Conservation (phyloP, 345 rosid genomes). For the Nephelium lappaceum region DNA sequence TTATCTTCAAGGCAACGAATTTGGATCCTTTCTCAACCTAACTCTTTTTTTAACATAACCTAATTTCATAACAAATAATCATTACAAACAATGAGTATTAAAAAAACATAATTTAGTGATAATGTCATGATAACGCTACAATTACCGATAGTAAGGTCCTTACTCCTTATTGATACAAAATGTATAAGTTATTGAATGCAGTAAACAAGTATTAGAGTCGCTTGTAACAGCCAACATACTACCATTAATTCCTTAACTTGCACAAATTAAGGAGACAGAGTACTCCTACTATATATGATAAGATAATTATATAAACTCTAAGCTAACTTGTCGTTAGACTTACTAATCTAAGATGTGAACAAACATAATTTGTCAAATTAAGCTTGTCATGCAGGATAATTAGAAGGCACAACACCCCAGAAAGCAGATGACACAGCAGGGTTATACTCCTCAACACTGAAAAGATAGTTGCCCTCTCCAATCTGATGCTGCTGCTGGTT, state of each 20-base stretch:
- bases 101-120: background rate
- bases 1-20: no score
- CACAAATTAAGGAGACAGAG: background rate
- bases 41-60: no score
- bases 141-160: background rate
- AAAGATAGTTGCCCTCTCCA: constrained; percentile 39
- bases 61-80: no score
- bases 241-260: background rate
- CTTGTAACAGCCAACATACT: background rate
- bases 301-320: background rate
- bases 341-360: background rate
- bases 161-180: background rate
- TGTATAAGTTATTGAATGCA: background rate
- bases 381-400: constrained; percentile 8
- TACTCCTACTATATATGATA: background rate
- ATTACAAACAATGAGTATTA: background rate
- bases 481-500: constrained; percentile 27
- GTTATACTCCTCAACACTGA: constrained; percentile 43
- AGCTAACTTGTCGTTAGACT: background rate
- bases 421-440: constrained; percentile 36
- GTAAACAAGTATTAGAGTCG: background rate
- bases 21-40: no score
- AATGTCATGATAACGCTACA: no score
- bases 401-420: constrained; percentile 44
- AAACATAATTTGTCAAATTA: background rate